Base-by-base conservation (phyloP, 345 rosid species). In the Clausena lansium region DNA sequence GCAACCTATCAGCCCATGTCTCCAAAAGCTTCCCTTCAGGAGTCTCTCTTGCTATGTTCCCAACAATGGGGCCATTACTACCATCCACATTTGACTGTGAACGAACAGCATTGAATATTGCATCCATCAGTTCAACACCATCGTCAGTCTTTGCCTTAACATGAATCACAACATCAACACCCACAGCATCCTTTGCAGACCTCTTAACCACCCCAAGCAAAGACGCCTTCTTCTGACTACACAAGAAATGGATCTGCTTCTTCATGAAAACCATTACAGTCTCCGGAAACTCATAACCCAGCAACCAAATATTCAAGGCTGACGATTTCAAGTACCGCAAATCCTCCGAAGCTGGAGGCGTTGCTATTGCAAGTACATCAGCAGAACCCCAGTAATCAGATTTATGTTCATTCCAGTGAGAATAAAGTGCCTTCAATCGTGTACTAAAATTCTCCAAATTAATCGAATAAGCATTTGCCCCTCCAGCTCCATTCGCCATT, bases 251-350 rank as follows among this genome's bases (percentile, higher is more conserved):
- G 47, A 94, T 86, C 86, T 93, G 92, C 84, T 86, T 91, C 82
- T 79, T 79, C 62, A 83, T 81, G 73, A 95, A 95, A 69, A 95
- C 94, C 94, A 95, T 95, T 25, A 95, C 86, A 0, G 99, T 93
- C 87, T 93, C 98, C 0, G 98, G 99, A 76, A 95, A 95, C 88
- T 93, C 99, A 58, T 92, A 95, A 38, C 98, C 98, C 36, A 95
- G 81, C 82, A 95, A 88, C 98, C 99, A 95, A 54, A 93, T 85
- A 75, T 91, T 93, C 77, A 95, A 66, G 11, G 99, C 98, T 0
- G 98, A 95, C 0, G 99, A 95, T 71, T 95, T 93, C 69, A 93
- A 81, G 73, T 93, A 95, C 2, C 97, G 91, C 75, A 95, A 76
- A 77, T 95, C 98, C 50, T 93, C 96, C 4, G 97, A 92, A 73